A percentile compares a stretch with the other conserved stretches of the same genome.
These are phyloP conservation scores for Talaromyces thailandensis DNA, from an alignment of 495 filamentous ascomycete species.

Conservation along the genomic window DNA sequence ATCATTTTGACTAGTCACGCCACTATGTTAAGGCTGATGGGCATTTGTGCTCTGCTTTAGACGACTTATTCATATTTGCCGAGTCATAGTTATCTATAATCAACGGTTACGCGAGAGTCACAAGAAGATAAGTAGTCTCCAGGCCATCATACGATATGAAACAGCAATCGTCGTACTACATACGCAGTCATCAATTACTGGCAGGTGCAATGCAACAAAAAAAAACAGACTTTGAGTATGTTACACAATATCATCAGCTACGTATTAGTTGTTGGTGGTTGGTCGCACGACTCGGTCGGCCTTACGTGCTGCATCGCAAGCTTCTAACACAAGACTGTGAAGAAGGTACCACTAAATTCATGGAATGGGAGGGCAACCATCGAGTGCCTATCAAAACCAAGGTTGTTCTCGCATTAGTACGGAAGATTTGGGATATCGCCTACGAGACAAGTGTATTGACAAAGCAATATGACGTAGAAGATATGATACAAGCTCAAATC, in stretches of 20 bases:
- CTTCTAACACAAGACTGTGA: conserved; percentile 43
- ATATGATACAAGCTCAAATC: neutral
- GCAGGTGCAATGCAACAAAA: neutral
- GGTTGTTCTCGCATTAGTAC: conserved; percentile 41
- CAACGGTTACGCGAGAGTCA: neutral
- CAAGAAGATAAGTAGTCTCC: neutral
- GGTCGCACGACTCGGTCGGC: neutral
- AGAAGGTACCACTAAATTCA: conserved; percentile 23
- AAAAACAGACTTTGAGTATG: neutral
- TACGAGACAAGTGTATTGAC: conserved; percentile 18
- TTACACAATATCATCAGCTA: neutral
- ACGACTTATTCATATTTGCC: neutral
- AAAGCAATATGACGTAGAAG: neutral
- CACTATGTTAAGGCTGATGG: too few relatives aligned
- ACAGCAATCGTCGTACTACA: neutral
- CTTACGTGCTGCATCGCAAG: conserved; percentile 8
- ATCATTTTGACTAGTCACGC: too few relatives aligned
- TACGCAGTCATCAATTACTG: neutral
- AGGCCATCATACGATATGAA: neutral
- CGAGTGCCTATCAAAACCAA: conserved; percentile 45
- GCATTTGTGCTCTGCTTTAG: neutral
- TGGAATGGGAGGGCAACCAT: conserved; percentile 19
- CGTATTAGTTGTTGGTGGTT: neutral
- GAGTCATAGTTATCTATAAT: neutral
- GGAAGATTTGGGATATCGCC: conserved; percentile 35